Evolutionary conservation across 2,329 filamentous ascomycete species (phyloP), one percentile per base, ranked within the genome.

Genomic region (Alternaria longipes): DNA sequence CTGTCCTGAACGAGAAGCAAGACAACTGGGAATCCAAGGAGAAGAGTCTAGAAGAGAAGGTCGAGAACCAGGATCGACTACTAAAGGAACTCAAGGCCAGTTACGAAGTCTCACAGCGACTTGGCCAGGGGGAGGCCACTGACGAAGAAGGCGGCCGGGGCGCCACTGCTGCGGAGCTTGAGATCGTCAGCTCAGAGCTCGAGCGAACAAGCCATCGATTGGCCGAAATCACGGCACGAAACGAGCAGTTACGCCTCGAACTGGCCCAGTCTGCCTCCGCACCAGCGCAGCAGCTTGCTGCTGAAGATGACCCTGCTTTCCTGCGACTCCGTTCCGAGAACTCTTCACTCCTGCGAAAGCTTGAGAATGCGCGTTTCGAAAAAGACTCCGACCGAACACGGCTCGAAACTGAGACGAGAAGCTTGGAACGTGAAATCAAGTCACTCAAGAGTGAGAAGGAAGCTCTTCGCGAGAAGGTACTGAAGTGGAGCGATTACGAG

Each of bases 11-110:
- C 58, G 95, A 99, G 83, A 97, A 97, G 81, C 91, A 92, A 72
- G 93, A 94, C 78, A 99, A 99, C 75, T 99, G 95, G 95, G 89
- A 91, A 55, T 90, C 94, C 8, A 97, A 97, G 76, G 95, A 99
- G 82, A 92, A 91, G 81, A 89, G 87, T 28, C 81, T 97, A 61
- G 93, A 97, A 74, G 94, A 98, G 71, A 98, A 97, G 81, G 85
- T 97, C 3, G 94, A 97, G 78, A 96, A 91, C 70, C 94, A 99
- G 76, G 95, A 99, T 50, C 89, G 93, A 7, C 81, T 99, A 40
- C 81, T 99, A 69, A 97, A 91, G 74, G 96, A 99, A 78, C 89
- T 98, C 75, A 98, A 97, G 81, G 95, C 95, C 26, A 97, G 90
- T 81, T 97, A 97, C 75, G 95, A 99, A 79, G 95, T 99, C 56